Base-by-base conservation (phyloP, 805 yeast genomes). In the Wickerhamomyces ciferrii region DNA sequence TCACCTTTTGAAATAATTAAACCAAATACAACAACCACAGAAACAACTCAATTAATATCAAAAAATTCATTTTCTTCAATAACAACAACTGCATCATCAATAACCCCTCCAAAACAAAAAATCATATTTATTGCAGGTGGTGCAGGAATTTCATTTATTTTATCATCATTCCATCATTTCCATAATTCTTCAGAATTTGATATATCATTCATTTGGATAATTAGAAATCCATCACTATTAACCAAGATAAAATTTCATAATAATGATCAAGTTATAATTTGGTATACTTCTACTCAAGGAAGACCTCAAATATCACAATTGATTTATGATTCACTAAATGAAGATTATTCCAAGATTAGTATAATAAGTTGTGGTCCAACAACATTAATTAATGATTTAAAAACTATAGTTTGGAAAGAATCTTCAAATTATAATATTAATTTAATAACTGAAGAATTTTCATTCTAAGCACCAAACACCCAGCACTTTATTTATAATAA, bases 361-460 rank as follows among this genome's bases (percentile, higher is more conserved):
- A 40, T 59, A 4, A 50, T 57, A n/a, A 59, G 54, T 7, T 59
- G 63, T 51, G 63, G 63, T 7, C 62, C 63, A 2, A 42, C 40
- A 21, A 21, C 24, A 2, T 38, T 59, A 41, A 53, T 59, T 50
- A n/a, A 34, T 2, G 43, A 41, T 7, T 46, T 51, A 59, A 69
- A 56, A 20, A 24, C 34, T 54, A 56, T 6, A 45, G 44, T 4
- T 42, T 43, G 15, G 32, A 46, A 6, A n/a, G 44, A 43, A 11
- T 20, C 6, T 36, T 39, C 31, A 39, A 31, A 11, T 39, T 25
- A 18, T 36, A 35, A 45, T 20, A 44, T 56, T 11, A 56, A 56
- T 31, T 41, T 55, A 40, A 43, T 56, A 5, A 32, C 56, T 5
- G 62, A 58, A 39, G 57, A 53, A 45, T 58, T 58, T 32, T 46